Percentiles rank a stretch among this genome's conserved stretches.
Conservation (phyloP, 2,329 filamentous ascomycete genomes). For the Calonectria ilicicola region DNA sequence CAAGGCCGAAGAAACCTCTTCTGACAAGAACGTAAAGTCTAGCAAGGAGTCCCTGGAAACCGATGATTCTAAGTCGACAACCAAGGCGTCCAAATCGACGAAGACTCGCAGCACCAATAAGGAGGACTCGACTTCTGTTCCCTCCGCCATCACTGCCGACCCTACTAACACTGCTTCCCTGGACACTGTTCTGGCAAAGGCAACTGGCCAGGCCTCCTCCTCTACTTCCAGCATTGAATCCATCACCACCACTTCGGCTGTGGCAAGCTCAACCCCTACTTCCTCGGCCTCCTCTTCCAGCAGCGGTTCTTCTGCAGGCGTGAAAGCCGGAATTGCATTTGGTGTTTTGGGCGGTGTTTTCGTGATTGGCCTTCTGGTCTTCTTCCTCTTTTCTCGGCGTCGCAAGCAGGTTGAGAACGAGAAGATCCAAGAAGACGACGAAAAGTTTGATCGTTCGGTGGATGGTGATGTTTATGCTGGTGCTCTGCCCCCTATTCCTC, state of each 20-base stretch:
- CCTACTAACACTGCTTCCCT: constrained; percentile 42
- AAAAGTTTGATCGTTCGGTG: constrained; percentile 66
- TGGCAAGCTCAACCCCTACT: constrained; percentile 36
- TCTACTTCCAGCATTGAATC: constrained; percentile 26
- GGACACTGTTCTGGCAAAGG: constrained; percentile 46
- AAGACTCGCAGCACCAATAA: constrained; percentile 32
- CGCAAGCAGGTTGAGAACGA: constrained; percentile 73
- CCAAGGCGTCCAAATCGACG: constrained; percentile 35
- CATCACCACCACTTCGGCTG: constrained; percentile 28
- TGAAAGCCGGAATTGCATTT: constrained; percentile 86
- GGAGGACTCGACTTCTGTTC: constrained; percentile 35
- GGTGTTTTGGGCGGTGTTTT: constrained; percentile 80
- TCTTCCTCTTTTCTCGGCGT: constrained; percentile 77
- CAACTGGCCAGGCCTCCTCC: constrained; percentile 38
- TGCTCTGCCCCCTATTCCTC: constrained; percentile 26
- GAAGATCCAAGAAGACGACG: constrained; percentile 68
- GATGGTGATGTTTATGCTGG: constrained; percentile 41
- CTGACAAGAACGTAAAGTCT: constrained; percentile 6
- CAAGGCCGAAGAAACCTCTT: constrained; percentile 26
- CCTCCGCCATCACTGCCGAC: constrained; percentile 41
- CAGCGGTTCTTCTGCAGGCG: constrained; percentile 48
- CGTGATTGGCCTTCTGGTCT: constrained; percentile 73
- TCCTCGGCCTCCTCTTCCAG: constrained; percentile 28
- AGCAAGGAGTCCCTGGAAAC: constrained; percentile 8
- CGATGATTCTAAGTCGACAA: constrained; percentile 2